A percentile compares a stretch with the other conserved stretches of the same genome.
Evolutionary conservation across 192 early-diverging fungal species (phyloP).

Genomic region (Ramicandelaber brevisporus): DNA sequence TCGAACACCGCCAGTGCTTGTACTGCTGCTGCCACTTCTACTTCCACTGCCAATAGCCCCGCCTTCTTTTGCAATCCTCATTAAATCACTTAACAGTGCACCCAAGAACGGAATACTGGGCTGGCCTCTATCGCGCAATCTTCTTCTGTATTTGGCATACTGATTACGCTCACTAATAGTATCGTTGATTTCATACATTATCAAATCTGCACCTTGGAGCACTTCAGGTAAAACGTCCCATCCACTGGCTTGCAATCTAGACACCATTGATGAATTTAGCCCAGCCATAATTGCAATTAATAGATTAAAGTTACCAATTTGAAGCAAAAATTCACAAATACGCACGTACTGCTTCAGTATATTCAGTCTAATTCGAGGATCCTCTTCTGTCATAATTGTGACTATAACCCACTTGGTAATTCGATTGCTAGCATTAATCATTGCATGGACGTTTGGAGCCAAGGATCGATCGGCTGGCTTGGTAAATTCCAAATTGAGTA

Average conservation of each 20-base stretch:
- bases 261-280: slow-evolving; percentile 39
- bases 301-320: slow-evolving; percentile 38
- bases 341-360: slow-evolving; percentile 60
- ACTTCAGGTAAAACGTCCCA: too few relatives aligned
- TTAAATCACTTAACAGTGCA: slow-evolving; percentile 53
- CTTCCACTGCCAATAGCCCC: too few relatives aligned
- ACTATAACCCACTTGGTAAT: slow-evolving; percentile 55
- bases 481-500: slow-evolving; percentile 35
- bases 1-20: too few relatives aligned
- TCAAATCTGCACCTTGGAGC: too few relatives aligned
- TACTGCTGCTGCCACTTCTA: too few relatives aligned
- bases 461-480: slow-evolving; percentile 17
- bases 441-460: slow-evolving; percentile 42
- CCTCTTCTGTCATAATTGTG: slow-evolving; percentile 40
- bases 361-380: slow-evolving; percentile 36
- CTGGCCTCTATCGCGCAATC: slow-evolving; percentile 16
- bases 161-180: slow-evolving; percentile 33
- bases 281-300: slow-evolving; percentile 57
- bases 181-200: slow-evolving; percentile 20
- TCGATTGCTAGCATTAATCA: slow-evolving; percentile 41
- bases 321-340: slow-evolving; percentile 27
- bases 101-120: slow-evolving; percentile 62
- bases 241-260: slow-evolving; percentile 39
- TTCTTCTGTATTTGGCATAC: slow-evolving; percentile 25
- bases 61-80: too few relatives aligned